phyloP scores from a whole-genome alignment of 2,329 filamentous ascomycete genomes.

The Colletotrichum orchidophilum region DNA sequence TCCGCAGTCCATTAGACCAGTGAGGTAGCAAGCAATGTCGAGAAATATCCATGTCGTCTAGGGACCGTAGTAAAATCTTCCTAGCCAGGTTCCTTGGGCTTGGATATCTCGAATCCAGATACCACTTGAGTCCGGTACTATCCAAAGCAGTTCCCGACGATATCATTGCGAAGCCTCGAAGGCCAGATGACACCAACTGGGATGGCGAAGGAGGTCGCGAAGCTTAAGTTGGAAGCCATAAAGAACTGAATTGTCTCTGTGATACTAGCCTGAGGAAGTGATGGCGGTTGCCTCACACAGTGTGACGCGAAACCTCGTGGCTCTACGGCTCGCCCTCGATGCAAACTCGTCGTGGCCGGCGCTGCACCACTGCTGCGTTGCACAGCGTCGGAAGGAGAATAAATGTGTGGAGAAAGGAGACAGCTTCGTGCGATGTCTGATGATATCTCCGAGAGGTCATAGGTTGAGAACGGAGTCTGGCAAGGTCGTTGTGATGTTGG shows the following conservation, averaged over 20 bases:
- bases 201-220: background rate
- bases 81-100: background rate
- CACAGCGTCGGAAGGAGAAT: constrained; percentile 29
- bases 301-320: constrained; percentile 24
- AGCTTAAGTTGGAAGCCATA: constrained; percentile 15
- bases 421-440: background rate
- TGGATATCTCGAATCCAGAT: background rate
- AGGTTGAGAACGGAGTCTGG: constrained; percentile 5
- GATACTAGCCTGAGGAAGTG: constrained; percentile 27
- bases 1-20: constrained; percentile 36
- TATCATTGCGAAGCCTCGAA: background rate
- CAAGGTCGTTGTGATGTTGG: background rate
- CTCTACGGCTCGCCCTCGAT: constrained; percentile 30
- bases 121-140: background rate
- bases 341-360: constrained; percentile 31
- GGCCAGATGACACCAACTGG: background rate
- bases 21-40: background rate
- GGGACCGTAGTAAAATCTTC: background rate
- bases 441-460: constrained; percentile 23
- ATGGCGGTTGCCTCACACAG: constrained; percentile 27
- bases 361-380: constrained; percentile 28
- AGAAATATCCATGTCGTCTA: background rate
- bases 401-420: constrained; percentile 17
- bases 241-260: constrained; percentile 9
- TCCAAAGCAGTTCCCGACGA: background rate